These are phyloP conservation scores for Colletotrichum sp. DNA, from an alignment of 2,329 filamentous ascomycete species.

Conservation along the genomic window DNA sequence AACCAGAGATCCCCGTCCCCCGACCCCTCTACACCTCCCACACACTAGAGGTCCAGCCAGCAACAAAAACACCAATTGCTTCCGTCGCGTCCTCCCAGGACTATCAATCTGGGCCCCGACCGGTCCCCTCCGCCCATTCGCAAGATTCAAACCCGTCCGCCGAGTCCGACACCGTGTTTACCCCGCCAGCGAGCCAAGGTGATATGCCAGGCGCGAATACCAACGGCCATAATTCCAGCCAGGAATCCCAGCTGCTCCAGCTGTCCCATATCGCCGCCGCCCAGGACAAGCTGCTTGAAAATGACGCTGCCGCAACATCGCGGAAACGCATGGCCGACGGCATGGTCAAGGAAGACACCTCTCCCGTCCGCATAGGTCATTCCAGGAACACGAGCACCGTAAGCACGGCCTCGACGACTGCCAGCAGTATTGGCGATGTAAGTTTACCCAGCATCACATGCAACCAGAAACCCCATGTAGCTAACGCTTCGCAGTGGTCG, in stretches of 20 bases:
- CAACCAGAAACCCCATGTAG: background rate
- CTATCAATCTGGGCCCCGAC: constrained; percentile 5
- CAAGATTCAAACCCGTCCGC: constrained; percentile 32
- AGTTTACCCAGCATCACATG: constrained; percentile 21
- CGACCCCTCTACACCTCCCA: background rate
- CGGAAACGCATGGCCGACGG: constrained; percentile 82
- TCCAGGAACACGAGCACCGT: constrained; percentile 76
- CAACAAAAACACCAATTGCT: constrained; percentile 25
- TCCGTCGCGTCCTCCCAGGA: constrained; percentile 22
- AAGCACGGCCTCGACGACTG: constrained; percentile 63
- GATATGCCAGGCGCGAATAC: constrained; percentile 26
- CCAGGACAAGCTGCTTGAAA: constrained; percentile 51
- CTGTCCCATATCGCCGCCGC: constrained; percentile 63
- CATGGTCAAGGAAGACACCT: constrained; percentile 65
- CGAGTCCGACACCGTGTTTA: constrained; percentile 30
- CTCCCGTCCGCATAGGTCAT: constrained; percentile 59
- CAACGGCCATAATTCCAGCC: constrained; percentile 50
- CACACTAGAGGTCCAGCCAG: constrained; percentile 19
- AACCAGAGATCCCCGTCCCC: background rate
- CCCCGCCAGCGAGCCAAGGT: constrained; percentile 29
- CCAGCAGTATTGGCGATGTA: constrained; percentile 81
- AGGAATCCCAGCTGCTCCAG: constrained; percentile 61
- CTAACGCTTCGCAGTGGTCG: constrained; percentile 62
- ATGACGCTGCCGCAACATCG: constrained; percentile 37
- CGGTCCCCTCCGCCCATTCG: constrained; percentile 27